Evolutionary conservation across 2,329 filamentous ascomycete species (phyloP), one percentile per base, ranked within the genome.

Genomic region (Xylaria sp.): DNA sequence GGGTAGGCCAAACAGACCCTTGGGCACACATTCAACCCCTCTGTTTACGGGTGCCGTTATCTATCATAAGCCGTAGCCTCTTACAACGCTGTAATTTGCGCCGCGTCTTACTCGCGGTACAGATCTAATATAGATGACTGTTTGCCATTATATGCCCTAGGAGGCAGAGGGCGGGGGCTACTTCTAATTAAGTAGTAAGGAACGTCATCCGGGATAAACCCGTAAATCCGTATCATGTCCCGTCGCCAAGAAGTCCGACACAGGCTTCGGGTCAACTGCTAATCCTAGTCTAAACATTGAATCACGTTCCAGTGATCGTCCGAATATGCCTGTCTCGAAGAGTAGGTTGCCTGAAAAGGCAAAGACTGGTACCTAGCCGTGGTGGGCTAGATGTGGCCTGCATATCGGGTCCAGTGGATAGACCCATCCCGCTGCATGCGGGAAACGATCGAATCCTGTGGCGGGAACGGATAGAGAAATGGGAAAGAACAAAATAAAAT

Each of bases 261-360:
- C 56, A 64, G 54, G 61, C 62, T 57, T 67, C 61, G 61, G 66
- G 64, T 67, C 66, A 23, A 67, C 71, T 72, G 67, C 72, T 67
- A 73, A 72, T 74, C 67, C 68, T 69, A 69, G 72, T 75, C 70
- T 70, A 66, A 76, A 77, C 75, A 74, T 76, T 72, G 62, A 74
- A 70, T 71, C 71, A 71, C 74, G 75, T 75, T 77, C 78, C 77
- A 76, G 77, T 78, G 77, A 79, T 78, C 75, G 72, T 71, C 69
- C 64, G 59, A 74, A 71, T 70, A 78, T 78, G 76, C 75, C 72
- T 73, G 76, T 77, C 70, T 72, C 72, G 66, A 73, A 69, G 59
- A 64, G 66, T 62, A 74, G 74, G 73, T 75, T 71, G 70, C 72
- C 77, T 73, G 69, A 75, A 71, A 65, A 25, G 69, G 71, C 56